Conservation (phyloP, 2,329 filamentous ascomycete genomes). For the Penicillium freii region DNA sequence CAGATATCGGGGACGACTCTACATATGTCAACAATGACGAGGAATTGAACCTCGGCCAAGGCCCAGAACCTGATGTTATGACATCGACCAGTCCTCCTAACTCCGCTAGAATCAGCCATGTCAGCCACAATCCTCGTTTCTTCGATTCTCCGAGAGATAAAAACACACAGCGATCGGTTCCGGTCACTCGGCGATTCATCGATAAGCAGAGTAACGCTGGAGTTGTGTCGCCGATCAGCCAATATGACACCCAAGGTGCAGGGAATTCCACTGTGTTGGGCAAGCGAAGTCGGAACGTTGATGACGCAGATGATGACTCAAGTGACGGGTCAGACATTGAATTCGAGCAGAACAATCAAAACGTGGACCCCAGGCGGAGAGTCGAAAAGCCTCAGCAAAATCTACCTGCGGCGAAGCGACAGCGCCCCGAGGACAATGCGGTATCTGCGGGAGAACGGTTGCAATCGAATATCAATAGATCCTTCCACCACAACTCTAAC, state of each 20-base stretch:
- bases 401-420: conserved; percentile 9
- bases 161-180: background rate
- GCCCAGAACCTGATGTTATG: background rate
- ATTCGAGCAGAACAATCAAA: conserved; percentile 44
- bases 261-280: conserved; percentile 12
- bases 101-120: conserved; percentile 18
- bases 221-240: conserved; percentile 37
- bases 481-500: background rate
- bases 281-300: conserved; percentile 5
- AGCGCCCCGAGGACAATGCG: background rate
- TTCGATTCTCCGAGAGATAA: conserved; percentile 2
- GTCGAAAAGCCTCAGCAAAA: conserved; percentile 30
- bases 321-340: conserved; percentile 20
- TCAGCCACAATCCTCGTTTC: conserved; percentile 17
- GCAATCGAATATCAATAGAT: conserved; percentile 1
- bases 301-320: conserved; percentile 39
- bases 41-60: conserved; percentile 8
- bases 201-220: conserved; percentile 36
- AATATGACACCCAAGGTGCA: conserved; percentile 23
- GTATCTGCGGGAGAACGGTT: conserved; percentile 4
- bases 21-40: conserved; percentile 14
- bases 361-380: conserved; percentile 31
- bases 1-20: conserved; percentile 6
- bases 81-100: conserved; percentile 19
- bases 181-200: conserved; percentile 26